phyloP scores from a whole-genome alignment of 441 rosid genomes.

The Erodium moschatum region DNA sequence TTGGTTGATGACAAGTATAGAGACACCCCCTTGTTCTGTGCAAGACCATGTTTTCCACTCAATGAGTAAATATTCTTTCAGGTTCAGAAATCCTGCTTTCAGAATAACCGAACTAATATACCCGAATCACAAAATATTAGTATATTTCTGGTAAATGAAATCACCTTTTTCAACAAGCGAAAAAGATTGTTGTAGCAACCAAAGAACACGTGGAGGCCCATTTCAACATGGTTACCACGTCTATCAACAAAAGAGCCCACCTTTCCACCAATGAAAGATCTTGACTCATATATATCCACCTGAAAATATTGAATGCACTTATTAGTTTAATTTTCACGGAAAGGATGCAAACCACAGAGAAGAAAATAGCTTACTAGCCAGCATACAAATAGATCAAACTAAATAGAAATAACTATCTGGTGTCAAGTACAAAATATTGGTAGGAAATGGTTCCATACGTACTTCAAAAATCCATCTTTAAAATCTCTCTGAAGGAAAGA shows the following conservation, averaged over 20 bases:
- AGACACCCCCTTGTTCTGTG: neutral
- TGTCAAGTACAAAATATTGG: conserved; percentile 8
- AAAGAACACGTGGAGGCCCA: conserved; percentile 96
- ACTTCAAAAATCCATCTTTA: neutral
- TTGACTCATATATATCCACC: conserved; percentile 92
- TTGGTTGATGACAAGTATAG: neutral
- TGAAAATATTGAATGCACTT: conserved; percentile 25
- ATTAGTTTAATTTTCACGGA: conserved; percentile 1
- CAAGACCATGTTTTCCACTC: neutral
- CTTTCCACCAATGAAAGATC: conserved; percentile 90
- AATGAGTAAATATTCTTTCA: neutral
- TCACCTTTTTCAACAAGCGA: conserved; percentile 91
- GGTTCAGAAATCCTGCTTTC: neutral
- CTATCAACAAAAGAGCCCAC: conserved; percentile 92
- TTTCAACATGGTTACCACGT: conserved; percentile 91
- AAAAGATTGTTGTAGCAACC: conserved; percentile 97
- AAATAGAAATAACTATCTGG: neutral
- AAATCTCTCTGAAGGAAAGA: neutral
- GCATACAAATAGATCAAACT: neutral
- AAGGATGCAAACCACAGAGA: neutral
- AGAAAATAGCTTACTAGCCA: neutral
- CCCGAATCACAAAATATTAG: neutral
- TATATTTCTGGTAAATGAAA: neutral
- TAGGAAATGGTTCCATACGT: neutral
- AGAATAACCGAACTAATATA: neutral